These are phyloP conservation scores for Penicillium polonicum DNA, from an alignment of 2,329 filamentous ascomycete species.

Conservation along the genomic window DNA sequence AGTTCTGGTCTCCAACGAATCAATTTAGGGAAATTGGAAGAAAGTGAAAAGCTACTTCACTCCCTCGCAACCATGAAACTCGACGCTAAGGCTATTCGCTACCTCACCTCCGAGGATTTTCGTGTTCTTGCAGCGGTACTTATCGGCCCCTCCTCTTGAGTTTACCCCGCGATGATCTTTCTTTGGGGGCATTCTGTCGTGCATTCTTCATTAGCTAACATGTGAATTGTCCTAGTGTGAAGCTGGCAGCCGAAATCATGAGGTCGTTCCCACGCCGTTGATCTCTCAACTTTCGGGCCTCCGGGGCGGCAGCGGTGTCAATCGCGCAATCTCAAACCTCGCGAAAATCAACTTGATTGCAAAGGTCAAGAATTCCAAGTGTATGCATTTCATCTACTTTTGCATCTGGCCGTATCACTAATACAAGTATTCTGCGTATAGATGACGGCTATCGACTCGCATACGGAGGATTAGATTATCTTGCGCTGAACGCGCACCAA, in stretches of 20 bases:
- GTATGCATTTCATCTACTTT: slow-evolving; percentile 33
- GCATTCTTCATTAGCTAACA: slow-evolving; percentile 5
- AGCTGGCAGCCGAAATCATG: slow-evolving; percentile 92
- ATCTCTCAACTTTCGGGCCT: slow-evolving; percentile 83
- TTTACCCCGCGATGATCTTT: slow-evolving; percentile 23
- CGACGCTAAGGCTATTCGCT: slow-evolving; percentile 88
- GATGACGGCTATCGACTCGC: slow-evolving; percentile 95
- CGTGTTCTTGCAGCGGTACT: slow-evolving; percentile 83
- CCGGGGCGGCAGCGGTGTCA: slow-evolving; percentile 73
- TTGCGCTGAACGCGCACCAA: slow-evolving; percentile 88
- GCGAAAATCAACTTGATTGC: slow-evolving; percentile 91
- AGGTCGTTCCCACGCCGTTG: slow-evolving; percentile 86
- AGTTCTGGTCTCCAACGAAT: slow-evolving; percentile 2
- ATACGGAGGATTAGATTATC: slow-evolving; percentile 94
- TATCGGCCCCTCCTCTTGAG: slow-evolving; percentile 34
- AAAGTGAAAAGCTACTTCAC: slow-evolving; percentile 5
- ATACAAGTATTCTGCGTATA: slow-evolving; percentile 23
- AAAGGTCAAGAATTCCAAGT: slow-evolving; percentile 90
- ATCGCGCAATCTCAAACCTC: slow-evolving; percentile 82
- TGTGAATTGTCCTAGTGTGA: slow-evolving; percentile 64
- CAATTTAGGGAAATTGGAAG: neutral
- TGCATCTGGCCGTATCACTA: neutral
- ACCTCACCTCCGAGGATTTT: slow-evolving; percentile 92
- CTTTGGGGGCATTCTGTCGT: neutral
- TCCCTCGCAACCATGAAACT: slow-evolving; percentile 70